Evolutionary conservation across 768 basidiomycete genomes (phyloP), one percentile per base, ranked within the genome.

Genomic region (Xerocomellus dryophilus): DNA sequence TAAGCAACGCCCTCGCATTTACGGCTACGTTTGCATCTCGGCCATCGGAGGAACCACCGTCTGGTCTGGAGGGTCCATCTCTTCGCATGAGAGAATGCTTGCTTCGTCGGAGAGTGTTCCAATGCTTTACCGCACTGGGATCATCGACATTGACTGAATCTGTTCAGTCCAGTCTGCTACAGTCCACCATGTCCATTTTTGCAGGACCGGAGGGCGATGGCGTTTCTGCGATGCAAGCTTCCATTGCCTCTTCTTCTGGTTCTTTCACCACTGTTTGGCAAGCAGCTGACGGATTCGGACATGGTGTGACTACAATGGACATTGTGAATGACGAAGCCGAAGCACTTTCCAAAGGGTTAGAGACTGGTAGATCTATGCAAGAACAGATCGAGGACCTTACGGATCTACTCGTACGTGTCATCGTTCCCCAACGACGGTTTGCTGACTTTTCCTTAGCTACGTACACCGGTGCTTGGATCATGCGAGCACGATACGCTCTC

Each of bases 1-100:
- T 99, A 36, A 82, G 84, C 66, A 98, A 98, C 61, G 91, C 93
- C 0, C 81, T 98, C n/a, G 79, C 83, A 3, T 98, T 98, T 67
- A 83, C 88, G 15, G 90, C 88, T 59, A 83, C 84, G n/a, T 94
- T 95, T 70, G 73, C 89, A 18, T 79, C 81, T 1, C 83, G 85
- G 48, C 81, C 81, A 53, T 73, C 82, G 2, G 87, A 91, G 39
- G 92, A 93, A 50, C 73, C 69, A 2, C 73, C 75, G n/a, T 55
- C 69, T 32, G 59, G 61, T 7, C 63, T 64, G 10, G 74, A 76
- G 50, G 78, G 77, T 0, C 74, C 90, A 1, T 78, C 79, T 2
- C 77, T 98, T 29, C 80, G 85, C 18, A 85, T 88, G 32, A 80
- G 90, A 34, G 96, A 98, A 66, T 82, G 88, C 14, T 79, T 94